phyloP scores from a whole-genome alignment of 164 flowering plant genomes.

The grape (Vitis vinifera) region ASM3070453v1 NC_081816.1:19414001-19414500 shows the following conservation, averaged over 20 bases:
- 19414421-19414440: slow-evolving; percentile 49
- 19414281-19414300: neutral
- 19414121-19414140: too few species aligned
- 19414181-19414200: neutral
- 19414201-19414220: too few species aligned
- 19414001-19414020: neutral
- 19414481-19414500: slow-evolving; percentile 39
- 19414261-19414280: neutral
- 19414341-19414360: neutral
- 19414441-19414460: slow-evolving; percentile 72
- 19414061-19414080: too few species aligned
- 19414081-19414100: too few species aligned
- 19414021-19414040: too few species aligned
- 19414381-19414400: slow-evolving; percentile 64
- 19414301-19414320: neutral
- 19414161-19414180: neutral
- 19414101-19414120: too few species aligned
- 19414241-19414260: neutral
- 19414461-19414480: slow-evolving; percentile 53
- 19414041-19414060: too few species aligned
- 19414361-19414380: slow-evolving; percentile 58
- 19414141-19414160: too few species aligned
- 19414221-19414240: neutral
- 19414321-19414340: neutral
- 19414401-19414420: slow-evolving; percentile 44